Evolutionary conservation across 495 filamentous ascomycete genomes (phyloP).

Genomic region (Penicillium bovifimosum): DNA sequence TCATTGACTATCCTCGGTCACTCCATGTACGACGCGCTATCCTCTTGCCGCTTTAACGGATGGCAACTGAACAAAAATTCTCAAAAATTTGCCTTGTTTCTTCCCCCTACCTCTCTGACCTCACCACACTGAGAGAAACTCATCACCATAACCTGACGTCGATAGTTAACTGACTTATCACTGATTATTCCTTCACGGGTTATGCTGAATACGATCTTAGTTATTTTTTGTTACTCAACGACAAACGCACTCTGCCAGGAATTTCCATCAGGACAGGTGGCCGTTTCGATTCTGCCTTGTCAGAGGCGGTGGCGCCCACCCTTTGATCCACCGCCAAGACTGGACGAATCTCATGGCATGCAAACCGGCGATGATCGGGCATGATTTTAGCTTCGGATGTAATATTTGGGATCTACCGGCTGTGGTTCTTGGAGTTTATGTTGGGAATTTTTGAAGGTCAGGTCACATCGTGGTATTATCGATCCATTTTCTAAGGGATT

Average conservation of each 20-base stretch:
- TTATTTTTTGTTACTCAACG: not conserved
- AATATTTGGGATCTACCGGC: not conserved
- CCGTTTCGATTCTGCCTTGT: conserved; percentile 15
- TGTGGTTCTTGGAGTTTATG: not conserved
- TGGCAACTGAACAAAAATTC: conserved; percentile 42
- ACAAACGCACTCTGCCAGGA: not conserved
- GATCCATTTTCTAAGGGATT: conserved; percentile 16
- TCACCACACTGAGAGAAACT: not conserved
- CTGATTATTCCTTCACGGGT: not conserved
- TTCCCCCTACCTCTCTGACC: conserved; percentile 13
- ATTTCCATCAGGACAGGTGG: conserved; percentile 24
- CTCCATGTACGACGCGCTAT: conserved; percentile 32
- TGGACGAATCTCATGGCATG: conserved; percentile 22
- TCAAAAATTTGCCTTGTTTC: conserved; percentile 24
- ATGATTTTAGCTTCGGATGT: not conserved
- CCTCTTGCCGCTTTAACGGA: conserved; percentile 39
- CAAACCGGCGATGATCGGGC: conserved; percentile 14
- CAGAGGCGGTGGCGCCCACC: conserved; percentile 15
- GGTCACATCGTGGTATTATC: not conserved
- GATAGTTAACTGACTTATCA: not conserved
- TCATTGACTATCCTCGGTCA: conserved; percentile 19
- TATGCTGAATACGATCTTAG: not conserved
- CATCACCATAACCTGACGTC: not conserved
- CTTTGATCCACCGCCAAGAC: conserved; percentile 21
- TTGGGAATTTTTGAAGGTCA: not conserved